phyloP scores from a whole-genome alignment of 2,329 filamentous ascomycete species.

The Calonectria pseudoturangicola region DNA sequence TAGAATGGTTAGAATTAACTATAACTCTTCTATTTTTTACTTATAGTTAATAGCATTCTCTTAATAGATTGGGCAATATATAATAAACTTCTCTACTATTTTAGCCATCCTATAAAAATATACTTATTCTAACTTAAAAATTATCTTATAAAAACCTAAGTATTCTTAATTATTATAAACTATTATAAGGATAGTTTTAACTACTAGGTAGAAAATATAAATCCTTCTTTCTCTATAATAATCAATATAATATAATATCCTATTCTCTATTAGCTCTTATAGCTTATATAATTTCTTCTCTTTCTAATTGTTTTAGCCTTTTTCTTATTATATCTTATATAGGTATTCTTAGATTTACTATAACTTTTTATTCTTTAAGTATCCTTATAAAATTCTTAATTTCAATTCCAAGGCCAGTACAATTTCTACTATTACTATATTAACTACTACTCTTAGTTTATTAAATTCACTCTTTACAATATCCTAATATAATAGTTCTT shows the following conservation, averaged over 20 bases:
- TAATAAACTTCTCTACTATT: not conserved
- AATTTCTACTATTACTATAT: not conserved
- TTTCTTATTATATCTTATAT: not conserved
- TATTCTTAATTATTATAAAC: conserved; percentile 3
- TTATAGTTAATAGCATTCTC: not conserved
- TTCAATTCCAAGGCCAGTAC: not conserved
- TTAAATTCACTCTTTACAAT: not conserved
- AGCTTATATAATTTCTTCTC: not conserved
- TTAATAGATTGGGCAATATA: not conserved
- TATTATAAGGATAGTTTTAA: not conserved
- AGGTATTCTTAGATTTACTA: not conserved
- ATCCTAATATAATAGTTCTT: not conserved
- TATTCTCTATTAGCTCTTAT: not conserved
- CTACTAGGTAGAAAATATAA: not conserved
- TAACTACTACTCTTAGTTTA: not conserved
- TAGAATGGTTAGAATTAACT: not conserved
- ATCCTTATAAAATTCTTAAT: not conserved
- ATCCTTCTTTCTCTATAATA: not conserved
- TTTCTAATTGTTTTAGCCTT: too few relatives aligned
- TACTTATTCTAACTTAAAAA: not conserved
- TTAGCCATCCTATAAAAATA: not conserved
- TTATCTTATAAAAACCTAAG: not conserved
- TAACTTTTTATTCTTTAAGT: not conserved
- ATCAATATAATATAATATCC: not conserved
- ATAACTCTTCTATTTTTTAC: not conserved